These are phyloP conservation scores for Stromatinia cepivora DNA, from an alignment of 2,329 filamentous ascomycete species.

Conservation along the genomic window DNA sequence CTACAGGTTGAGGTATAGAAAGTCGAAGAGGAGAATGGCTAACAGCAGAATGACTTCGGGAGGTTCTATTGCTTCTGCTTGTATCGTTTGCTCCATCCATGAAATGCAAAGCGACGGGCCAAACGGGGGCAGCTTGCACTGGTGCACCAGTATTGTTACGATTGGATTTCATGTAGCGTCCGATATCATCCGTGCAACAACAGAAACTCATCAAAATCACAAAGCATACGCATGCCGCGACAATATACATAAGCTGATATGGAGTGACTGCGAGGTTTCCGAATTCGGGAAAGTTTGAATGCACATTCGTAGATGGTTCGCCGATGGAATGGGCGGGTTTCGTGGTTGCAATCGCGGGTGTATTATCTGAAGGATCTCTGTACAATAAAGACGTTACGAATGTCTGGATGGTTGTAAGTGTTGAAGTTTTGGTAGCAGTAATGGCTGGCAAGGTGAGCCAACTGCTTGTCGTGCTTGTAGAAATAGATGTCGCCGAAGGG, in stretches of 20 bases:
- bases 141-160: slow-evolving; percentile 3
- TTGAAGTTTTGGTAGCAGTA: background rate
- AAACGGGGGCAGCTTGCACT: slow-evolving; percentile 1
- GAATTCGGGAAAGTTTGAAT: background rate
- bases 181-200: slow-evolving; percentile 16
- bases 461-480: background rate
- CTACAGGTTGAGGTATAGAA: background rate
- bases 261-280: background rate
- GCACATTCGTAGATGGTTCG: slow-evolving; percentile 6
- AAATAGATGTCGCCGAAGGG: background rate
- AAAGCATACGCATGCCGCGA: slow-evolving; percentile 16
- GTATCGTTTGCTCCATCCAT: slow-evolving; percentile 6
- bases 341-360: background rate
- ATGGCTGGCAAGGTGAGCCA: background rate
- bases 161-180: slow-evolving; percentile 17
- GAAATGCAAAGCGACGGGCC: background rate
- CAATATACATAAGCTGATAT: slow-evolving; percentile 18
- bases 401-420: slow-evolving; percentile 2
- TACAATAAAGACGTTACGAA: slow-evolving; percentile 6
- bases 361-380: background rate
- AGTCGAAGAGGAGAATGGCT: background rate
- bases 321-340: background rate
- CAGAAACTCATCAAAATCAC: slow-evolving; percentile 18
- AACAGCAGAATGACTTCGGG: background rate
- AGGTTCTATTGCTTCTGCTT: background rate